Evolutionary conservation across 1,284 basidiomycete species (phyloP), one percentile per base, ranked within the genome.

Genomic region (Earliella scabrosa): DNA sequence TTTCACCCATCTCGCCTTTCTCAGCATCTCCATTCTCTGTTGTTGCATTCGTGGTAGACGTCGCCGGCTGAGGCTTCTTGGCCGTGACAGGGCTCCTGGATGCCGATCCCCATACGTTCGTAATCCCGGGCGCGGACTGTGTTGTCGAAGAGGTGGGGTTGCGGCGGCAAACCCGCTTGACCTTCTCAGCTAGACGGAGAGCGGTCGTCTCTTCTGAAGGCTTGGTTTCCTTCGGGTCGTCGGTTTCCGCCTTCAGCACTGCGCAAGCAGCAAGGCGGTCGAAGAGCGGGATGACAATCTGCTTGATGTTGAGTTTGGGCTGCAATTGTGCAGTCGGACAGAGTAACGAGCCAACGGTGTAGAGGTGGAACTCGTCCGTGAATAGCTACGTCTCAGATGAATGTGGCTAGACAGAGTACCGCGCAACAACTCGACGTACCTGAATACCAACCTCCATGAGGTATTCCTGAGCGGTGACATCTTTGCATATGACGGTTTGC

Each of bases 391-490:
- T 18, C 35, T 36, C 18, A 46, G 18, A 35, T 31, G 40, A 39
- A 38, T 44, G 16, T 18, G 43, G 39, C 11, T 20, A 27, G 6
- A 7, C 2, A 9, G 21, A 6, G 46, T 29, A 35, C 5, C 34
- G 20, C 13, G 18, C 8, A 26, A 5, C 18, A 34, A 29, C 40
- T 16, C 14, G 18, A 45, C 45, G 40, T 78, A 90, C 92, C 80
- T 98, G 95, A 62, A 98, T 98, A 59, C 98, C 93, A 5, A 97
- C 95, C 73, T 98, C 95, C 95, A 98, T 98, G 38, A 98, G 75
- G 73, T 98, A 98, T 68, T 98, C 96, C 72, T 98, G 95, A 0
- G 96, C 95, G 58, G 97, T 97, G 49, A 96, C 91, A 68, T 98
- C 95, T 71, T 96, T 96, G 77, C 95, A 98, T 68, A 89, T 95